Evolutionary conservation across 2,329 filamentous ascomycete genomes (phyloP).

Genomic region (Trichoderma sp.): DNA sequence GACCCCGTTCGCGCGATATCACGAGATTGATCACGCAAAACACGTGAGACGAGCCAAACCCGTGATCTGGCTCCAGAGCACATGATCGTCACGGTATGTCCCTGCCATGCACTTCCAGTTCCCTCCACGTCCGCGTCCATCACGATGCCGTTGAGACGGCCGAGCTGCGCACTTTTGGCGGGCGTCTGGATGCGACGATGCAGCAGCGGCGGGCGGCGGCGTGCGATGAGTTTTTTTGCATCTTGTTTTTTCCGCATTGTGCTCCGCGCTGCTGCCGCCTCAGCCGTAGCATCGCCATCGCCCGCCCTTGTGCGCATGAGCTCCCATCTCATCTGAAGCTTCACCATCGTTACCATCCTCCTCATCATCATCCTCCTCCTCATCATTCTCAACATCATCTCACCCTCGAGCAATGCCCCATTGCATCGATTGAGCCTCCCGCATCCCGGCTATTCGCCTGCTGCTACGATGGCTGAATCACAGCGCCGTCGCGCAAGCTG

Average conservation of each 20-base stretch:
- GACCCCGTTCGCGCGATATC: slow-evolving; percentile 47
- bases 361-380: too few species aligned
- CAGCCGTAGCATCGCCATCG: slow-evolving; percentile 10
- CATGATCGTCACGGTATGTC: slow-evolving; percentile 51
- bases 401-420: background rate
- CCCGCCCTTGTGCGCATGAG: background rate
- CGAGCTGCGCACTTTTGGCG: slow-evolving; percentile 23
- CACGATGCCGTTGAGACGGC: slow-evolving; percentile 30
- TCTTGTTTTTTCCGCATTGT: background rate
- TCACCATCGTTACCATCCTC: background rate
- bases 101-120: slow-evolving; percentile 32
- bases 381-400: background rate
- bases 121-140: slow-evolving; percentile 17
- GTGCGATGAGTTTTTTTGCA: slow-evolving; percentile 1
- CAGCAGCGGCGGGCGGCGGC: background rate
- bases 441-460: background rate
- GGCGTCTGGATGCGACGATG: slow-evolving; percentile 1
- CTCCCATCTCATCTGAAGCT: slow-evolving; percentile 4
- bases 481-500: slow-evolving; percentile 13
- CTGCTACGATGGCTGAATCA: slow-evolving; percentile 34
- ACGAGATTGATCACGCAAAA: slow-evolving; percentile 52
- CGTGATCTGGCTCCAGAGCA: slow-evolving; percentile 49
- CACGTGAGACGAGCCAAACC: slow-evolving; percentile 49
- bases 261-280: background rate
- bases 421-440: slow-evolving; percentile 12